Evolutionary conservation across 1,139 yeast species (phyloP).

Genomic region (Yamadazyma triangularis): DNA sequence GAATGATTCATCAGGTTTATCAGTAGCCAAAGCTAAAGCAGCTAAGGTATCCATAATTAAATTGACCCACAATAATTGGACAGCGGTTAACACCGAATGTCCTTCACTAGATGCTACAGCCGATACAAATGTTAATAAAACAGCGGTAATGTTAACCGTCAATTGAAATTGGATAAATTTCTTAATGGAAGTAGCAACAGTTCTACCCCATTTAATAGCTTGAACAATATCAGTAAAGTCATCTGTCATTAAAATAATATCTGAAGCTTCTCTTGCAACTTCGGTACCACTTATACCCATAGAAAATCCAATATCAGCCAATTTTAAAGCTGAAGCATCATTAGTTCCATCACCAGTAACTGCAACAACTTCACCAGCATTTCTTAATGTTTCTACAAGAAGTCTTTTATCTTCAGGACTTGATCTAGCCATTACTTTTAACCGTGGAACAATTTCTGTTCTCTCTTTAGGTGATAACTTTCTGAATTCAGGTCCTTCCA

Average conservation of each 20-base stretch:
- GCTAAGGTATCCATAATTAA: constrained; percentile 98
- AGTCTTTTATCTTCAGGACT: constrained; percentile 93
- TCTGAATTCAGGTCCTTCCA: constrained; percentile 93
- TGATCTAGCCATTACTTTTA: constrained; percentile 87
- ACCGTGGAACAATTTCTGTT: constrained; percentile 55
- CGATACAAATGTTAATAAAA: constrained; percentile 84
- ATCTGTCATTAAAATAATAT: constrained; percentile 90
- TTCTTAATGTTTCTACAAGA: constrained; percentile 76
- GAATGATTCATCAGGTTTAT: constrained; percentile 82
- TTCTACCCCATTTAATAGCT: constrained; percentile 99
- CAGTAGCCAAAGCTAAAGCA: constrained; percentile 96
- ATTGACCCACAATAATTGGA: constrained; percentile 95
- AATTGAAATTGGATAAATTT: constrained; percentile 94
- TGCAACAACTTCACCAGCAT: constrained; percentile 89
- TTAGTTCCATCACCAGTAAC: constrained; percentile 98
- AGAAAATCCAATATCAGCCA: constrained; percentile 91
- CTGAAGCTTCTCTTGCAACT: constrained; percentile 95
- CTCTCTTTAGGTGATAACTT: constrained; percentile 59
- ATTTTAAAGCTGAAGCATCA: constrained; percentile 90
- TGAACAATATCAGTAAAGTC: constrained; percentile 92
- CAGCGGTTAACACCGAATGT: constrained; percentile 89
- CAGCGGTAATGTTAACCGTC: constrained; percentile 95
- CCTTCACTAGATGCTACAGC: constrained; percentile 82
- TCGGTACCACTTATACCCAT: constrained; percentile 95
- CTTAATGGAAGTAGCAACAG: constrained; percentile 90